phyloP scores from a whole-genome alignment of 345 rosid genomes.

The Linum lewisii region DNA sequence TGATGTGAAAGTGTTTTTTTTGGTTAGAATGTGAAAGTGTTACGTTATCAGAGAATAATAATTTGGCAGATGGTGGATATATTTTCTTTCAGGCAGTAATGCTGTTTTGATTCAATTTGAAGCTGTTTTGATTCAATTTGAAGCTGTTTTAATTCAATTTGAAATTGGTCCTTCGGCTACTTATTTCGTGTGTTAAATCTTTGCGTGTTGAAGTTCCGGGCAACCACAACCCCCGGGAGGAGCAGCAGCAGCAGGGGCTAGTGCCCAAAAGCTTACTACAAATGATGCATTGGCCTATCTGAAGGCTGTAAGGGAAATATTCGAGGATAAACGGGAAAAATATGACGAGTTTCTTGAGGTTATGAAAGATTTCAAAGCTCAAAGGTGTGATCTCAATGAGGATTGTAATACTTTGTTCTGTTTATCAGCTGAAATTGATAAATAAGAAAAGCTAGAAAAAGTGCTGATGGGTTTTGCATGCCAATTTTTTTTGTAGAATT shows the following conservation, averaged over 20 bases:
- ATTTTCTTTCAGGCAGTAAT: neutral
- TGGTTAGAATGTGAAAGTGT: conserved; percentile 1
- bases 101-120: neutral
- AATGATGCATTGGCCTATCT: conserved; percentile 91
- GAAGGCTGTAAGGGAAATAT: conserved; percentile 72
- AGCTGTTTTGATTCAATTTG: too few relatives aligned
- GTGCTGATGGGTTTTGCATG: neutral
- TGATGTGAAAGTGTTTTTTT: too few relatives aligned
- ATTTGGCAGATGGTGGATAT: neutral
- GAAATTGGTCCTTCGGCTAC: neutral
- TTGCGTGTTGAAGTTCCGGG: conserved; percentile 47
- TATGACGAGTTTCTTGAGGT: conserved; percentile 29
- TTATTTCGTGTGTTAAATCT: conserved; percentile 1
- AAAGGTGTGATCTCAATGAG: conserved; percentile 16
- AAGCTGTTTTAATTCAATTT: neutral
- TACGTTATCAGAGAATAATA: conserved; percentile 1
- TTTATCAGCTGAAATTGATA: neutral
- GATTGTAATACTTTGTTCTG: neutral
- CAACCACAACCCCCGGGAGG: conserved; percentile 43
- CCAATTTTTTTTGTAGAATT: conserved; percentile 13
- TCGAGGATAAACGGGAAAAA: conserved; percentile 23
- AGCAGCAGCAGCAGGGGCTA: neutral
- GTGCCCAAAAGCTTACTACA: conserved; percentile 67
- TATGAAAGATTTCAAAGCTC: conserved; percentile 31
- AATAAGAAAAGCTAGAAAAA: neutral